Percentiles rank a stretch among this genome's conserved stretches.
These are phyloP conservation scores for Pyracantha coccinea DNA, from an alignment of 331 rosid genomes.

Conservation along the genomic window DNA sequence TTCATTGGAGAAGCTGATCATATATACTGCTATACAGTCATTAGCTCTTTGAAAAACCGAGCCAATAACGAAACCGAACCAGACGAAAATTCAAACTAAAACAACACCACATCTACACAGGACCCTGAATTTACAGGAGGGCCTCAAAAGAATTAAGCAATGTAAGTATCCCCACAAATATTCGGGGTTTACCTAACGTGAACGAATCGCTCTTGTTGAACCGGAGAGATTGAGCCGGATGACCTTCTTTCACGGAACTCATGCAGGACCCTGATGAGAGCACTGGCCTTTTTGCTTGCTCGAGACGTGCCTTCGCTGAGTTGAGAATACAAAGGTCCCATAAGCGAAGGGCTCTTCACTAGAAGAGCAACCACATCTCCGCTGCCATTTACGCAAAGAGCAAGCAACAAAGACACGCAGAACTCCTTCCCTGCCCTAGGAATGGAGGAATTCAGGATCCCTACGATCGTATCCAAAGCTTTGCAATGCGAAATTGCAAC, in stretches of 20 bases:
- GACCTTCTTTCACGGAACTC: conserved; percentile 52
- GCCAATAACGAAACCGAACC: conserved; percentile 36
- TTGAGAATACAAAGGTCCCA: conserved; percentile 55
- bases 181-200: conserved; percentile 49
- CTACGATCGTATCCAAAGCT: conserved; percentile 27
- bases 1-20: conserved; percentile 48
- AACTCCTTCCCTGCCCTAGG: conserved; percentile 59
- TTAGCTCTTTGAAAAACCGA: conserved; percentile 57
- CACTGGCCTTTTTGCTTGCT: conserved; percentile 54
- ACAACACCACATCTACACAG: conserved; percentile 3
- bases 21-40: conserved; percentile 1
- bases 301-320: conserved; percentile 57
- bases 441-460: conserved; percentile 34
- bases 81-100: not conserved
- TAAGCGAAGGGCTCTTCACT: conserved; percentile 48
- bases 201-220: conserved; percentile 47
- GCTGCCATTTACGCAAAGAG: conserved; percentile 55
- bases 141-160: conserved; percentile 14
- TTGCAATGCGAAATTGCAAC: conserved; percentile 25
- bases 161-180: conserved; percentile 29
- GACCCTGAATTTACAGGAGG: conserved; percentile 25
- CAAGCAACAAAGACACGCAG: conserved; percentile 54
- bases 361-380: conserved; percentile 41
- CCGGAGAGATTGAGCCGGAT: conserved; percentile 28
- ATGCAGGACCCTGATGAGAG: conserved; percentile 64